A percentile compares a stretch with the other conserved stretches of the same genome.
phyloP scores from a whole-genome alignment of 1,284 basidiomycete genomes.

The Tylopilus orsonianus region DNA sequence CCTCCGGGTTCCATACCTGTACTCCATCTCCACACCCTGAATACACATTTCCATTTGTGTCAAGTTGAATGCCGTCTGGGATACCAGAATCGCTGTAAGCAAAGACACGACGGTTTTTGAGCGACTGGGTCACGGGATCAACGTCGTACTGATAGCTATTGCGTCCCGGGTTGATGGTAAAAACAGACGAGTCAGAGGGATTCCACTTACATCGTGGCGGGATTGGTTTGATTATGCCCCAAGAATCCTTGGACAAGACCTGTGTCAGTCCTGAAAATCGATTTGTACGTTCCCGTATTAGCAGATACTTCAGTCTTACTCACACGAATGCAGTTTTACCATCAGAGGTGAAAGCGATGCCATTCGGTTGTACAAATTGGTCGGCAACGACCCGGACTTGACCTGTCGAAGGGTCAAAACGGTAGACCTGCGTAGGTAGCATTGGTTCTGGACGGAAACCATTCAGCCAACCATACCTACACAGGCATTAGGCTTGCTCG shows the following conservation, averaged over 20 bases:
- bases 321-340: conserved; percentile 68
- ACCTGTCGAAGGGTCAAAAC: conserved; percentile 64
- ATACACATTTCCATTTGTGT: conserved; percentile 20
- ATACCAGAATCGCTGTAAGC: conserved; percentile 68
- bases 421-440: conserved; percentile 73
- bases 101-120: conserved; percentile 68
- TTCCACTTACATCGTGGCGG: conserved; percentile 63
- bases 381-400: conserved; percentile 69
- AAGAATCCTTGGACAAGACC: conserved; percentile 47
- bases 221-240: conserved; percentile 58
- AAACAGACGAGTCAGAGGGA: neutral
- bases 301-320: conserved; percentile 28
- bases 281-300: neutral
- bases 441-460: conserved; percentile 64
- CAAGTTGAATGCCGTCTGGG: conserved; percentile 67
- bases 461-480: conserved; percentile 63
- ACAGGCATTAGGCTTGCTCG: neutral
- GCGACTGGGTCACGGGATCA: conserved; percentile 52
- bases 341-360: conserved; percentile 68
- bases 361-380: conserved; percentile 61
- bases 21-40: conserved; percentile 28
- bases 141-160: conserved; percentile 71
- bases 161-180: neutral
- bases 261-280: conserved; percentile 49
- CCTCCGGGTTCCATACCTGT: conserved; percentile 63